Percentiles rank a stretch among this genome's conserved stretches.
Conservation (phyloP, 78 protist species). For the Polysphondylium violaceum region DNA sequence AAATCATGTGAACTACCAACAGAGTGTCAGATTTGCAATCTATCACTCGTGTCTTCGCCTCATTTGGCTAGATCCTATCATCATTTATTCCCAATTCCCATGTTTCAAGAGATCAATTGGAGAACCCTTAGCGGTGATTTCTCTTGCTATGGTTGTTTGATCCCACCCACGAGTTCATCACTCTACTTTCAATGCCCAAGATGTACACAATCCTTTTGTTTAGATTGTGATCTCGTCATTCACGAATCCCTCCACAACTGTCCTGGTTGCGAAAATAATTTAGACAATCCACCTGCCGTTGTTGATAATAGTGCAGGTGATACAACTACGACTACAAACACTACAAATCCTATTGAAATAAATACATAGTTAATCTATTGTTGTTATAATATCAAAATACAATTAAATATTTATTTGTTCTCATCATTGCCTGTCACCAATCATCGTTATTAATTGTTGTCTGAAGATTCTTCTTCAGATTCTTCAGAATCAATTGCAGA, state of each 20-base stretch:
- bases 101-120: conserved; percentile 71
- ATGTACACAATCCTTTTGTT: conserved; percentile 79
- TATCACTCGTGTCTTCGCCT: conserved; percentile 88
- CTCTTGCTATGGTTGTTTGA: conserved; percentile 53
- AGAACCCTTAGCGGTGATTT: neutral
- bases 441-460: too few species aligned
- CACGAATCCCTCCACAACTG: conserved; percentile 91
- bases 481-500: neutral
- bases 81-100: conserved; percentile 84
- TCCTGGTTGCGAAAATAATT: conserved; percentile 87
- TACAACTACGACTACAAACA: neutral
- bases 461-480: neutral
- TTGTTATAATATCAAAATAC: neutral
- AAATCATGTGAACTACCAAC: conserved; percentile 88
- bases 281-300: neutral
- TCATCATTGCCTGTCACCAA: too few species aligned
- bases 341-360: neutral
- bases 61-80: conserved; percentile 91
- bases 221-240: conserved; percentile 86
- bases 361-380: neutral
- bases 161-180: conserved; percentile 16
- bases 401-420: neutral
- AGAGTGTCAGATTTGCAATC: conserved; percentile 82
- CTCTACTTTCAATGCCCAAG: conserved; percentile 77
- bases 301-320: neutral